Conservation (phyloP, 2,329 filamentous ascomycete species). For the Talaromyces sp. region DNA sequence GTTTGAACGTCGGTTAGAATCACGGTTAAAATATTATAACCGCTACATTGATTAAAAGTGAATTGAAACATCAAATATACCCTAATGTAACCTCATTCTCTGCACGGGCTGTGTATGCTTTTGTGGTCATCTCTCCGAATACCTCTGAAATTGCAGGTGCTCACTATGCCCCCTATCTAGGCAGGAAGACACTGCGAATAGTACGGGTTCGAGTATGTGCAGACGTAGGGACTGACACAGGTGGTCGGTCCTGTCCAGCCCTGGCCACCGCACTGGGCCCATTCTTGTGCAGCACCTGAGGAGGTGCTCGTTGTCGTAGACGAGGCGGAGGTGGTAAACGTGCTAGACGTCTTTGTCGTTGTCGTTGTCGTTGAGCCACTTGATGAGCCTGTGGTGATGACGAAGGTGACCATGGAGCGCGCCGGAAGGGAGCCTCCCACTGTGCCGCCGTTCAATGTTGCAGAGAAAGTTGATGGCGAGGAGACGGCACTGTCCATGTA, state of each 20-base stretch:
- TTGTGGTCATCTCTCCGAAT: neutral
- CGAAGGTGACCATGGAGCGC: neutral
- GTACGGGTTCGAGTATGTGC: slow-evolving; percentile 4
- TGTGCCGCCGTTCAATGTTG: neutral
- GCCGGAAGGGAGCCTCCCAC: neutral
- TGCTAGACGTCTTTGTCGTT: neutral
- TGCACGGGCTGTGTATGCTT: neutral
- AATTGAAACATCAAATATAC: neutral
- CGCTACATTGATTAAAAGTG: neutral
- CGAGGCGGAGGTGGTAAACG: neutral
- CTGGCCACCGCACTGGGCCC: slow-evolving; percentile 6
- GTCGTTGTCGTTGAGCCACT: neutral
- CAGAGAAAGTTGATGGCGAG: neutral
- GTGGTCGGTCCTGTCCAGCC: slow-evolving; percentile 1
- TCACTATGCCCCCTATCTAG: neutral
- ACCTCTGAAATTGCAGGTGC: neutral
- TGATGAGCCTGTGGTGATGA: slow-evolving; percentile 2
- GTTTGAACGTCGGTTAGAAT: neutral
- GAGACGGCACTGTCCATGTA: neutral
- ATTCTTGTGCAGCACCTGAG: neutral
- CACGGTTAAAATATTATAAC: neutral
- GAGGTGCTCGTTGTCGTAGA: neutral
- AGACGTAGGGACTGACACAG: slow-evolving; percentile 2
- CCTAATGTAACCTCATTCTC: neutral
- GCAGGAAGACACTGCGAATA: slow-evolving; percentile 9